Percentiles rank a stretch among this genome's conserved stretches.
phyloP scores from a whole-genome alignment of 2,329 filamentous ascomycete genomes.

The Calycina herbarum region DNA sequence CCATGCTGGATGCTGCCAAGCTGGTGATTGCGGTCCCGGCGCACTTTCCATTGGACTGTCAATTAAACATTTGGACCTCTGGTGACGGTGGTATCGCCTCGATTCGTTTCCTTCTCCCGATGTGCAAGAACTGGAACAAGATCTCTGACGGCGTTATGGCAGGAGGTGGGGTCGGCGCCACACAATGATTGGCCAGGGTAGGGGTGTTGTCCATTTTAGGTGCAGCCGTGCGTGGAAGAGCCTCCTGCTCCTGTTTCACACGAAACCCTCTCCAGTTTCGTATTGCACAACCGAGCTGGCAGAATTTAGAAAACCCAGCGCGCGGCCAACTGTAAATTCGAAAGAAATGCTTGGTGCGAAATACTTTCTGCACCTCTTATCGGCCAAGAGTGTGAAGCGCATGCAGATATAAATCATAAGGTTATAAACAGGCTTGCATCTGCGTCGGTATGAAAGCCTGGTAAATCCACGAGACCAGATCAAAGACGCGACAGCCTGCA shows the following conservation, averaged over 20 bases:
- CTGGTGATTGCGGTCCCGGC: neutral
- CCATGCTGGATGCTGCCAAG: neutral
- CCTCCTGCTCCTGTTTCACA: constrained; percentile 11
- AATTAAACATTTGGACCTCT: constrained; percentile 1
- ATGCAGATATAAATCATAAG: neutral
- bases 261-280: constrained; percentile 11
- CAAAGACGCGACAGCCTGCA: neutral
- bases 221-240: constrained; percentile 4
- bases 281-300: constrained; percentile 2
- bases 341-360: neutral
- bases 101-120: constrained; percentile 14
- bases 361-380: neutral
- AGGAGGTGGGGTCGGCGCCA: constrained; percentile 8
- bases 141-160: constrained; percentile 29
- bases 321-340: neutral
- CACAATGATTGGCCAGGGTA: constrained; percentile 17
- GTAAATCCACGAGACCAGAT: neutral
- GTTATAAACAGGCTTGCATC: neutral
- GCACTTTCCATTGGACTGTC: neutral
- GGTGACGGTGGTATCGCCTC: constrained; percentile 15
- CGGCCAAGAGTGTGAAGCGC: neutral
- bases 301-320: neutral
- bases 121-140: constrained; percentile 28
- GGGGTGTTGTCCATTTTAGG: constrained; percentile 2
- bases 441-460: no score